A percentile compares a stretch with the other conserved stretches of the same genome.
Conservation (phyloP, 1,284 basidiomycete genomes). For the Thecaphora frezii region DNA sequence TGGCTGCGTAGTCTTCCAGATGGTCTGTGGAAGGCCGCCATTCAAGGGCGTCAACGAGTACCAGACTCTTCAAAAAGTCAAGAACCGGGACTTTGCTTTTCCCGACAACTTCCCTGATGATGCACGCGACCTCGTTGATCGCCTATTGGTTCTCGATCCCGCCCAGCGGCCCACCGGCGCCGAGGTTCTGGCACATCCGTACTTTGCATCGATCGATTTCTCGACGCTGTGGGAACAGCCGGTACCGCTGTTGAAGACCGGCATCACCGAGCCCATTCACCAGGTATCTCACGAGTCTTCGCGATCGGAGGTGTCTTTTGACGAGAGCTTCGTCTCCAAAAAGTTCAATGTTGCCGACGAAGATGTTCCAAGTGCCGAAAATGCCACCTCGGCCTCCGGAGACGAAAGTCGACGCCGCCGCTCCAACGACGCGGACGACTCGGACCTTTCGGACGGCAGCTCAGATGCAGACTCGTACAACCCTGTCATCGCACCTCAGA, state of each 20-base stretch:
- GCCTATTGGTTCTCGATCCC: conserved; percentile 60
- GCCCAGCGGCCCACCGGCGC: conserved; percentile 14
- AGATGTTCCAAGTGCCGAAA: conserved; percentile 28
- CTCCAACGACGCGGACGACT: conserved; percentile 21
- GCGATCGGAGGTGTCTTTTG: conserved; percentile 8
- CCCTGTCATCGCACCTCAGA: too few species aligned
- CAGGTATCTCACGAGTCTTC: not conserved
- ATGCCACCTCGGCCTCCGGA: not conserved
- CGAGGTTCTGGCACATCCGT: conserved; percentile 36
- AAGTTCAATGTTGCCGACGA: conserved; percentile 25
- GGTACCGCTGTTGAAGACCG: conserved; percentile 23
- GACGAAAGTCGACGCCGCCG: not conserved
- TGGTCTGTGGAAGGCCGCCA: conserved; percentile 64
- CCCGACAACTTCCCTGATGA: conserved; percentile 62
- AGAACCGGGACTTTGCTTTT: conserved; percentile 63
- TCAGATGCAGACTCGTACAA: conserved; percentile 1
- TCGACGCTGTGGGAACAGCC: conserved; percentile 34
- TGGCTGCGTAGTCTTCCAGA: conserved; percentile 65
- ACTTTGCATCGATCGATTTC: conserved; percentile 43
- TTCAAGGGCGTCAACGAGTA: conserved; percentile 66
- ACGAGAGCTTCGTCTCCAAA: conserved; percentile 27
- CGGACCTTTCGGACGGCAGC: conserved; percentile 18
- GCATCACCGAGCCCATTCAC: conserved; percentile 25
- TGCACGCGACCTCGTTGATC: conserved; percentile 62
- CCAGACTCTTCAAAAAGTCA: conserved; percentile 66